Percentiles rank a stretch among this genome's conserved stretches.
Conservation (phyloP, 164 flowering plant species). For the Kalanchoe fedtschenkoi region DNA sequence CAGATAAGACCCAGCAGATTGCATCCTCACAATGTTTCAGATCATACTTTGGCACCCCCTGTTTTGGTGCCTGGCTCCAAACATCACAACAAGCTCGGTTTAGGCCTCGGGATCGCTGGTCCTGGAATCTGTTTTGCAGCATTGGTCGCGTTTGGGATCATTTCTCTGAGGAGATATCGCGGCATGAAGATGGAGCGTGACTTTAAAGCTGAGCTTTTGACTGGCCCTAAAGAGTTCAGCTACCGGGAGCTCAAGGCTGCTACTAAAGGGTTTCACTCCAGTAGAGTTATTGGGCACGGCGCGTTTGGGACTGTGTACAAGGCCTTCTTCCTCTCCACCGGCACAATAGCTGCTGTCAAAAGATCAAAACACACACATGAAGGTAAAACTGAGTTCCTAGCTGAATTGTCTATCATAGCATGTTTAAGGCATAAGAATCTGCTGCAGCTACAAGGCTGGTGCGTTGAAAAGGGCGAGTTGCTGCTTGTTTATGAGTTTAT, state of each 20-base stretch:
- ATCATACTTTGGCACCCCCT: slow-evolving; percentile 21
- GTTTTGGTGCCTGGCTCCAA: slow-evolving; percentile 19
- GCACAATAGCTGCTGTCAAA: slow-evolving; percentile 45
- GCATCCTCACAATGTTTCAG: slow-evolving; percentile 56
- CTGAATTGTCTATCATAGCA: slow-evolving; percentile 71
- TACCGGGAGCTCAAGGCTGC: slow-evolving; percentile 52
- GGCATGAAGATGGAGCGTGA: slow-evolving; percentile 14
- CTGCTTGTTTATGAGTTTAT: slow-evolving; percentile 85
- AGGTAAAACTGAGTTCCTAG: slow-evolving; percentile 63
- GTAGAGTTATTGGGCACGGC: slow-evolving; percentile 46
- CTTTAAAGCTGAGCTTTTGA: slow-evolving; percentile 43
- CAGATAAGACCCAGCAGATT: slow-evolving; percentile 22
- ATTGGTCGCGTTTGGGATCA: slow-evolving; percentile 40
- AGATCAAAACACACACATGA: slow-evolving; percentile 61
- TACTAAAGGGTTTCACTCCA: slow-evolving; percentile 50
- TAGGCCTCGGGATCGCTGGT: slow-evolving; percentile 57
- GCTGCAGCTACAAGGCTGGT: slow-evolving; percentile 93
- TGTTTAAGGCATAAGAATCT: slow-evolving; percentile 79
- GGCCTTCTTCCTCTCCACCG: slow-evolving; percentile 28
- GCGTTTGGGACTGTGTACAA: slow-evolving; percentile 64
- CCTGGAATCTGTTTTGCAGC: slow-evolving; percentile 31
- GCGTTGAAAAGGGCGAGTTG: slow-evolving; percentile 70
- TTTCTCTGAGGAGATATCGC: slow-evolving; percentile 46
- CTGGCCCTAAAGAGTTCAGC: slow-evolving; percentile 56
- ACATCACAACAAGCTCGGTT: slow-evolving; percentile 24